These are phyloP conservation scores for Acrocalymma vagum DNA, from an alignment of 2,329 filamentous ascomycete species.

Conservation along the genomic window DNA sequence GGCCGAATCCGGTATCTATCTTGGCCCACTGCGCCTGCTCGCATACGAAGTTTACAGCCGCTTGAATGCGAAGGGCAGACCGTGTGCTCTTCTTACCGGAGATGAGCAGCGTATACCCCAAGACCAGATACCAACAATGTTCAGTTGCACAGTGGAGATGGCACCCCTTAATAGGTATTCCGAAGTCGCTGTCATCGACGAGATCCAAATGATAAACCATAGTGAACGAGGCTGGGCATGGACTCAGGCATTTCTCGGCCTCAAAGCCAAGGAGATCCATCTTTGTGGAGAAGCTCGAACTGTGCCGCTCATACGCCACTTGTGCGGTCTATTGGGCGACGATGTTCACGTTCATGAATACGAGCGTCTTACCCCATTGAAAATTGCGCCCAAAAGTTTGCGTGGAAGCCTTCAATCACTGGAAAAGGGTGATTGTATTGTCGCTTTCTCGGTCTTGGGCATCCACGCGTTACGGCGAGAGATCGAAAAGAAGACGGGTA, in stretches of 20 bases:
- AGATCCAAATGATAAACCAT: slow-evolving; percentile 97
- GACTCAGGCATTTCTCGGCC: slow-evolving; percentile 88
- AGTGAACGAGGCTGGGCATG: slow-evolving; percentile 87
- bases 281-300: slow-evolving; percentile 89
- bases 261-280: slow-evolving; percentile 88
- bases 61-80: slow-evolving; percentile 77
- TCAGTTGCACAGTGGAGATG: slow-evolving; percentile 96
- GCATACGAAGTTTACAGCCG: slow-evolving; percentile 96
- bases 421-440: slow-evolving; percentile 88
- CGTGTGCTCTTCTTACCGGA: slow-evolving; percentile 85
- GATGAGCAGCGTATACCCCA: slow-evolving; percentile 81
- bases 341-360: slow-evolving; percentile 84
- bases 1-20: slow-evolving; percentile 82
- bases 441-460: slow-evolving; percentile 82
- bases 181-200: slow-evolving; percentile 95
- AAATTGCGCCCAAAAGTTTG: slow-evolving; percentile 71
- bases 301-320: slow-evolving; percentile 77
- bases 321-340: slow-evolving; percentile 84
- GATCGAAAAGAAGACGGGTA: slow-evolving; percentile 79
- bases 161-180: slow-evolving; percentile 66
- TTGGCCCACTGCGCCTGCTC: slow-evolving; percentile 85
- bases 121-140: slow-evolving; percentile 61
- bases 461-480: slow-evolving; percentile 82
- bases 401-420: slow-evolving; percentile 72
- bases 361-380: slow-evolving; percentile 79